Evolutionary conservation across 2,329 filamentous ascomycete species (phyloP), one percentile per base, ranked within the genome.

Genomic region (Colletotrichum australisinense): DNA sequence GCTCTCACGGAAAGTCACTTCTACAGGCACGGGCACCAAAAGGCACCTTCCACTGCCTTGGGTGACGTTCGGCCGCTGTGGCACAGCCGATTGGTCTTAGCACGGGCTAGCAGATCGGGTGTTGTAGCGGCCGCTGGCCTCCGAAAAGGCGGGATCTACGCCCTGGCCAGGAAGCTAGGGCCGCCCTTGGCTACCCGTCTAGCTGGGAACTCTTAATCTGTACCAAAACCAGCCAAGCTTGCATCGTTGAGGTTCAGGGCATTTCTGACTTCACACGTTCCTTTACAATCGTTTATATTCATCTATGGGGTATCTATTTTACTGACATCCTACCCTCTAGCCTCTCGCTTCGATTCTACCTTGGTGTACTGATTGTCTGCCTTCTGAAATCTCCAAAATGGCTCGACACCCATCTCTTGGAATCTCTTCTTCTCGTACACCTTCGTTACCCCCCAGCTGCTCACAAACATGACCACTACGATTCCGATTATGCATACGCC

Each of bases 381-480:
- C 30, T 56, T 59, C 30, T 59, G 68, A 38, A 56, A 32, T 57
- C 68, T 74, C 71, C 68, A 74, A 46, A 72, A 68, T 8, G 72
- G 72, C 72, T 74, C 72, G 6, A 74, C 63, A 22, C 72, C 72
- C 72, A 74, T 74, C 57, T 74, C 72, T n/a, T 35, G 69, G 56
- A 81, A 81, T 42, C 80, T 75, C 69, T 76, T 66, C 35, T 77
- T 19, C 52, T 72, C 67, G 72, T 79, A 64, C 19, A 69, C 55
- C 60, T 72, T 67, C 24, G 72, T 73, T 49, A 71, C 65, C n/a
- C 69, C 63, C 74, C 72, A 76, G 42, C 66, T 76, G 16, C 64
- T 67, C 30, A 75, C 56, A 65, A 78, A 75, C 42, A 77, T 67
- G 30, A 52, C 59, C 42, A 38, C 42, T 38, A 79, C 73, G 6